A percentile compares a stretch with the other conserved stretches of the same genome.
These are phyloP conservation scores for Mangifera indica DNA, from an alignment of 345 rosid species.

Conservation along the genomic window DNA sequence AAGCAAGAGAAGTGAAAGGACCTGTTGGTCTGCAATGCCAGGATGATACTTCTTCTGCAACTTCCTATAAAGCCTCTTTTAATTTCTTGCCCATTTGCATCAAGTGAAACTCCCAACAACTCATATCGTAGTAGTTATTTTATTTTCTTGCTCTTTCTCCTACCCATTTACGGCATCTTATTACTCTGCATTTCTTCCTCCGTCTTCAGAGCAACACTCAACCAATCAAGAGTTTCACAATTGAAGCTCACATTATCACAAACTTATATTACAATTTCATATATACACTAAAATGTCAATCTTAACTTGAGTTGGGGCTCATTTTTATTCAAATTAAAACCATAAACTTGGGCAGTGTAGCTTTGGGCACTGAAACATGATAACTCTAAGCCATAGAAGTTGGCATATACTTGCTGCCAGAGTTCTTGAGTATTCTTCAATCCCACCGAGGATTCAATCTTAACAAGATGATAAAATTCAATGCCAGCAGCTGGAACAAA, in stretches of 20 bases:
- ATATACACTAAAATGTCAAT: background rate
- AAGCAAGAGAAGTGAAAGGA: constrained; percentile 1
- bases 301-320: constrained; percentile 27
- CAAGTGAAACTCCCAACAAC: constrained; percentile 49
- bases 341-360: constrained; percentile 8
- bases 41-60: constrained; percentile 68
- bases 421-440: background rate
- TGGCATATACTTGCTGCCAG: constrained; percentile 8
- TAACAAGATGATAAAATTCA: background rate
- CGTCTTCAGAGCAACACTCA: constrained; percentile 17
- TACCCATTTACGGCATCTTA: constrained; percentile 24
- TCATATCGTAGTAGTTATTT: constrained; percentile 53
- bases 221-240: background rate
- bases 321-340: constrained; percentile 17
- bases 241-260: background rate
- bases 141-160: constrained; percentile 21
- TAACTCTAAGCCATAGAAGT: constrained; percentile 5
- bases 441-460: background rate
- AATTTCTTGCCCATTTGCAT: constrained; percentile 39
- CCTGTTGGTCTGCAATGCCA: constrained; percentile 61
- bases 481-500: too few species aligned
- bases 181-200: constrained; percentile 24
- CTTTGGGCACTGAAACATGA: constrained; percentile 22
- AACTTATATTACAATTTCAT: background rate
- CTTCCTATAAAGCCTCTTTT: constrained; percentile 60